These are phyloP conservation scores for Phytophthora boehmeriae DNA, from an alignment of 352 stramenopile species.

Conservation along the genomic window DNA sequence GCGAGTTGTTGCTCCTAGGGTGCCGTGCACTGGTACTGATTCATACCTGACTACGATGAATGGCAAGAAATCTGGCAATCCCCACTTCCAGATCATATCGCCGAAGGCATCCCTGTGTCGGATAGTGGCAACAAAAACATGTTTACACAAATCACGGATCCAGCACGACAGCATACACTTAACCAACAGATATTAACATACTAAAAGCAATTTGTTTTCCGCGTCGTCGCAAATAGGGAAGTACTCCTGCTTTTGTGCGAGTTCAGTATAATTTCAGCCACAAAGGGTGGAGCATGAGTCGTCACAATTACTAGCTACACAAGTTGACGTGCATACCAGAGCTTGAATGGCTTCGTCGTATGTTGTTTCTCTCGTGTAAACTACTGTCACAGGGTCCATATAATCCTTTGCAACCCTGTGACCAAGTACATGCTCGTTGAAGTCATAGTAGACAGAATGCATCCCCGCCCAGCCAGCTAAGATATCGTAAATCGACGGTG, in stretches of 20 bases:
- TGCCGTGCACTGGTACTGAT: not conserved
- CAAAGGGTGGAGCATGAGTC: not conserved
- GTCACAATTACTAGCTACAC: not conserved
- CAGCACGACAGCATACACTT: too few relatives aligned
- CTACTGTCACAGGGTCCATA: constrained; percentile 53
- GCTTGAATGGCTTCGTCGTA: constrained; percentile 72
- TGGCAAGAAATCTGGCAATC: constrained; percentile 70
- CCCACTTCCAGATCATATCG: constrained; percentile 77
- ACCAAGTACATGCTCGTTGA: constrained; percentile 79
- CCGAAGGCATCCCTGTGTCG: constrained; percentile 56
- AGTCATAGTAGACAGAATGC: constrained; percentile 84
- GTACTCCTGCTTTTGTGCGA: constrained; percentile 77
- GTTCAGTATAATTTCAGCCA: constrained; percentile 34
- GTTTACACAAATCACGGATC: not conserved
- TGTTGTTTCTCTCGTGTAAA: constrained; percentile 78
- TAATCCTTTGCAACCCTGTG: constrained; percentile 68
- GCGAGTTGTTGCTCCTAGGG: not conserved
- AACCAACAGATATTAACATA: constrained; percentile 11
- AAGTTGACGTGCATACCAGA: constrained; percentile 37
- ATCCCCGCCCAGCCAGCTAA: constrained; percentile 77
- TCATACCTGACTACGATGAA: constrained; percentile 57
- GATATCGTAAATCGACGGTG: constrained; percentile 87
- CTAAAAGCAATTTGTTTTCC: constrained; percentile 54
- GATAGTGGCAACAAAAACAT: not conserved
- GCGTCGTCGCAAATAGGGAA: constrained; percentile 74